Conservation (phyloP, 2,329 filamentous ascomycete species). For the Scolecobasidium constrictum region DNA sequence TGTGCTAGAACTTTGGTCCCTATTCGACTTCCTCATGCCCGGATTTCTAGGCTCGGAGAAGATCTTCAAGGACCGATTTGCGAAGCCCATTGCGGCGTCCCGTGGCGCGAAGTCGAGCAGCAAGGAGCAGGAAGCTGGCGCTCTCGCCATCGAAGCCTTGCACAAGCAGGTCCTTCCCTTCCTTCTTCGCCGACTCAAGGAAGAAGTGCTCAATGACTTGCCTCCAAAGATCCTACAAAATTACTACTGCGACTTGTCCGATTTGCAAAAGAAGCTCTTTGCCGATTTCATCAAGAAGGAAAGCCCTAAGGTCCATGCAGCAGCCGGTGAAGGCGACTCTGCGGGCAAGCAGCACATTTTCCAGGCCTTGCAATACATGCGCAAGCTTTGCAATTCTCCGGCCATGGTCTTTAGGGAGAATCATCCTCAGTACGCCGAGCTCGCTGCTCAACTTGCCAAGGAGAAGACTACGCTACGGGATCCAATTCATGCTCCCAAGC, state of each 20-base stretch:
- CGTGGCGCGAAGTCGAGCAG: constrained; percentile 95
- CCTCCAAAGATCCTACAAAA: constrained; percentile 98
- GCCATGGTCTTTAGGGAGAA: constrained; percentile 92
- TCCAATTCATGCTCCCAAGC: constrained; percentile 79
- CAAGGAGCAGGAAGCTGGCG: constrained; percentile 95
- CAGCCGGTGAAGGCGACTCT: constrained; percentile 67
- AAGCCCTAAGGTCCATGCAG: constrained; percentile 73
- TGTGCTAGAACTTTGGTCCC: constrained; percentile 89
- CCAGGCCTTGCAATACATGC: constrained; percentile 98
- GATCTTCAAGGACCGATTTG: constrained; percentile 91
- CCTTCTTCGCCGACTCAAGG: constrained; percentile 88
- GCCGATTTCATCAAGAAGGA: constrained; percentile 95
- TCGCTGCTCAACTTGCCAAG: constrained; percentile 67
- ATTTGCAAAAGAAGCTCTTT: constrained; percentile 88
- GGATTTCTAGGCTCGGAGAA: constrained; percentile 94
- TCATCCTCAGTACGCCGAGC: constrained; percentile 81
- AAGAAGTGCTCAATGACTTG: constrained; percentile 91
- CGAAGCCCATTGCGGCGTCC: constrained; percentile 88
- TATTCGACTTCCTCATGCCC: constrained; percentile 98
- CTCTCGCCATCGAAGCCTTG: constrained; percentile 90
- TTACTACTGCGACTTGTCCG: constrained; percentile 96
- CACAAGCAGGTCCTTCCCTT: constrained; percentile 98
- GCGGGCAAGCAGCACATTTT: constrained; percentile 97
- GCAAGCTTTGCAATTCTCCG: constrained; percentile 96
- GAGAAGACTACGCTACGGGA: constrained; percentile 78